phyloP scores from a whole-genome alignment of 352 stramenopile genomes.

The Globisporangium takayamanum region DNA sequence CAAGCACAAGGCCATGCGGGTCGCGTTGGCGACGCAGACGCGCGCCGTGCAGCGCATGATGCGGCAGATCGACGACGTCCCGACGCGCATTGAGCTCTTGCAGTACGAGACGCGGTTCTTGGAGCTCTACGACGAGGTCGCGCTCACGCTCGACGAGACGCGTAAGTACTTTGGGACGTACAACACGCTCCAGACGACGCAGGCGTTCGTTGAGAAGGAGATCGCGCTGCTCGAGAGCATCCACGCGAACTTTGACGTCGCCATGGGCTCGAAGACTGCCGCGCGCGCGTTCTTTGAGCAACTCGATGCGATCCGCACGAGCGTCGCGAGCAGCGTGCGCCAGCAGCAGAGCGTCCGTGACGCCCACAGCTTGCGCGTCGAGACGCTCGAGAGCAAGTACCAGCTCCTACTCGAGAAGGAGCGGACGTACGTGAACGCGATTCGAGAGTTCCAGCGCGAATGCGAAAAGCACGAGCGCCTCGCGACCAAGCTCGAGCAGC shows the following conservation, averaged over 20 bases:
- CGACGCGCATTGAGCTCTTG: slow-evolving; percentile 78
- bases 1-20: slow-evolving; percentile 66
- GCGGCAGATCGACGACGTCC: slow-evolving; percentile 81
- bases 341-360: slow-evolving; percentile 52
- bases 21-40: slow-evolving; percentile 48
- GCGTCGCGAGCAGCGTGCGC: slow-evolving; percentile 37
- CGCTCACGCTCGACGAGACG: slow-evolving; percentile 85
- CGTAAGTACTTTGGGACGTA: slow-evolving; percentile 86
- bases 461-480: slow-evolving; percentile 84
- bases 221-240: slow-evolving; percentile 85
- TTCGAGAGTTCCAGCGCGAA: slow-evolving; percentile 86
- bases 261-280: slow-evolving; percentile 56
- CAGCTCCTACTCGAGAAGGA: slow-evolving; percentile 74
- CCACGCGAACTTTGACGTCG: slow-evolving; percentile 73
- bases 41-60: slow-evolving; percentile 47
- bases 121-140: slow-evolving; percentile 86
- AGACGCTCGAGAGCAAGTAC: slow-evolving; percentile 72
- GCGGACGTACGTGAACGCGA: slow-evolving; percentile 75
- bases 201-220: slow-evolving; percentile 82
- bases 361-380: slow-evolving; percentile 33
- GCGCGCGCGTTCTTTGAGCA: slow-evolving; percentile 75
- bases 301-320: slow-evolving; percentile 60
- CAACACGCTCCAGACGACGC: slow-evolving; percentile 79
- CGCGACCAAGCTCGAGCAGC: slow-evolving; percentile 9
- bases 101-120: slow-evolving; percentile 89